Evolutionary conservation across 202 grass and related monocot genomes (phyloP), one percentile per base, ranked within the genome.

Genomic region (Tripidium arundinaceum): DNA sequence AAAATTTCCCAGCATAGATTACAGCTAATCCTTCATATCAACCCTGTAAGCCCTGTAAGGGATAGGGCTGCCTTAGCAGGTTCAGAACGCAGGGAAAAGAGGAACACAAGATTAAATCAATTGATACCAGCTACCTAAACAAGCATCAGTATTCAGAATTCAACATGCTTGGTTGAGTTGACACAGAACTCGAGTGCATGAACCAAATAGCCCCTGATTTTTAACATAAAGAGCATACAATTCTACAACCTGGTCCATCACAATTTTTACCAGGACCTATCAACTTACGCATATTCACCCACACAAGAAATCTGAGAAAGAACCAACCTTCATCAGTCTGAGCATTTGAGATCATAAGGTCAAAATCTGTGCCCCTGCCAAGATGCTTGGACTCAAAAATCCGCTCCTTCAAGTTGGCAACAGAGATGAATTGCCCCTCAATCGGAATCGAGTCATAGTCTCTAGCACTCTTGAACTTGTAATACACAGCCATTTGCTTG

Each of bases 391-490:
- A 93, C 77, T 96, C 89, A 81, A 99, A 99, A 83, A 99, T 91
- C 80, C 89, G 86, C 82, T 99, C 96, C 90, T 99, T 99, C 37
- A 99, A 81, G 81, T 89, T 96, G 70, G 75, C 85, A 90, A 99
- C 91, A 34, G 96, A 96, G 65, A 99, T 96, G 80, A 96, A 96
- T 72, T 99, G 96, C 9, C 96, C 96, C 85, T 96, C 96, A 2
- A 99, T 99, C 0, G 83, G 92, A 83, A 99, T 93, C n/a, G 92
- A 99, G 86, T 93, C 87, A 83, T 88, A 99, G 49, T 99, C 96
- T 86, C 87, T 93, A 7, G 92, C 96, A 76, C 96, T 99, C 88
- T 96, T 99, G 86, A 99, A 99, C 87, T 99, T 99, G 85, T 95
- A 99, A 84, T 96, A 96, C 33, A 99, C 96, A 76, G 96, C 93